A percentile compares a stretch with the other conserved stretches of the same genome.
phyloP scores from a whole-genome alignment of 139 green algal species.

The Auxenochlorella pyrenoidosa region DNA sequence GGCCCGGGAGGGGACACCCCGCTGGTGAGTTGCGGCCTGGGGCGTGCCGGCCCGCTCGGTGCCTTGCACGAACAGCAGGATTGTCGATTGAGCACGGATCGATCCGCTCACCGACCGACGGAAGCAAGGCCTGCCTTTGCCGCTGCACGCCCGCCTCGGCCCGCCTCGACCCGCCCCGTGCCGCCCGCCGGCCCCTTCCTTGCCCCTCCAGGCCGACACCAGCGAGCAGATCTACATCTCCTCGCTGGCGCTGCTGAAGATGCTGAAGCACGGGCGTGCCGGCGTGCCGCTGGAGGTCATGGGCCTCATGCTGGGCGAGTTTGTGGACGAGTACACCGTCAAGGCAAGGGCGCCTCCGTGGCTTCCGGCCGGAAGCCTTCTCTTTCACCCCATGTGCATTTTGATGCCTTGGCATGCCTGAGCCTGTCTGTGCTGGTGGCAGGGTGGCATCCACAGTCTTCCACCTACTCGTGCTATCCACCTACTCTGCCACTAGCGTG shows the following conservation, averaged over 20 bases:
- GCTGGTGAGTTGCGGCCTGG: slow-evolving; percentile 36
- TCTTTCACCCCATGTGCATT: neutral
- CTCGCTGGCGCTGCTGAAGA: slow-evolving; percentile 97
- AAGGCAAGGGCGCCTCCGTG: slow-evolving; percentile 33
- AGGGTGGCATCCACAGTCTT: too few species aligned
- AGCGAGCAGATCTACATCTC: slow-evolving; percentile 98
- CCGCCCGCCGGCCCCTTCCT: too few species aligned
- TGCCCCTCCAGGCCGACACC: slow-evolving; percentile 85
- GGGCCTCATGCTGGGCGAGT: slow-evolving; percentile 99
- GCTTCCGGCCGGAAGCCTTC: neutral
- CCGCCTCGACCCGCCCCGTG: too few species aligned
- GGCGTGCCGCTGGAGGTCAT: slow-evolving; percentile 99
- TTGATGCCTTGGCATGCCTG: too few species aligned
- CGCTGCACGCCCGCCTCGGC: too few species aligned
- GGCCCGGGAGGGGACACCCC: slow-evolving; percentile 60
- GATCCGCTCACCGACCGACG: too few species aligned
- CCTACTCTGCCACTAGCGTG: neutral
- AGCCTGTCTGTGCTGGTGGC: too few species aligned
- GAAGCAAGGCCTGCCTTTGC: too few species aligned
- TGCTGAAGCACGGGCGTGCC: slow-evolving; percentile 99
- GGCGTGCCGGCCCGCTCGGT: too few species aligned
- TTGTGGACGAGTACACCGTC: slow-evolving; percentile 99
- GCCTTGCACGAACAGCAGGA: too few species aligned
- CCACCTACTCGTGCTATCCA: too few species aligned
- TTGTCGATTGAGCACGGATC: too few species aligned